Percentiles rank a stretch among this genome's conserved stretches.
These are phyloP conservation scores for Trametes maxima DNA, from an alignment of 768 basidiomycete species.

Conservation along the genomic window DNA sequence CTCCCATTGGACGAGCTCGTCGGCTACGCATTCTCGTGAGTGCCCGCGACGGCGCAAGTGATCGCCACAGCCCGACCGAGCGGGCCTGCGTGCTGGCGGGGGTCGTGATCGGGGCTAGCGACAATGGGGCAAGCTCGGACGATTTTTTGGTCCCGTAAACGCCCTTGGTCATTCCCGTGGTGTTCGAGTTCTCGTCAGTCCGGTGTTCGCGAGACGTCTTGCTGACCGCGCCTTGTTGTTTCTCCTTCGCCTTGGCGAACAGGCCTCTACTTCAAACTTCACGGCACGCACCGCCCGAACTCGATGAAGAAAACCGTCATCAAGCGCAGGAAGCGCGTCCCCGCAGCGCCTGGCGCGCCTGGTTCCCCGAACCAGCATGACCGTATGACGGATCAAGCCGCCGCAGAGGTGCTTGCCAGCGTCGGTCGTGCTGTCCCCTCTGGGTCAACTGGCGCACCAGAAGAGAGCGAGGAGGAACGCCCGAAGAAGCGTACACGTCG, in stretches of 20 bases:
- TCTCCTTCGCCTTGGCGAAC: constrained; percentile 9
- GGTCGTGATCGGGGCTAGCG: neutral
- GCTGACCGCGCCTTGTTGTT: constrained; percentile 8
- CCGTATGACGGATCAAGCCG: constrained; percentile 80
- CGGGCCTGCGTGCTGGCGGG: neutral
- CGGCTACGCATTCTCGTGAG: constrained; percentile 13
- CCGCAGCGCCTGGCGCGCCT: constrained; percentile 62
- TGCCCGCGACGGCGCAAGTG: constrained; percentile 10
- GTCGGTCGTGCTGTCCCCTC: constrained; percentile 60
- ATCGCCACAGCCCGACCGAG: constrained; percentile 14
- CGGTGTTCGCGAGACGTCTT: neutral
- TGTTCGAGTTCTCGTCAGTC: constrained; percentile 1
- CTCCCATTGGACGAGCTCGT: constrained; percentile 11
- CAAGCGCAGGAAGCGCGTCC: constrained; percentile 96
- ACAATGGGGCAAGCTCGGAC: neutral
- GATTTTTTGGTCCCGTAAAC: neutral
- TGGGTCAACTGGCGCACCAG: constrained; percentile 44
- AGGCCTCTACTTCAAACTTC: constrained; percentile 99
- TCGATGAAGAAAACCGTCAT: constrained; percentile 99
- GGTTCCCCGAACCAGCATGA: constrained; percentile 40
- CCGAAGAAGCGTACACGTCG: constrained; percentile 59
- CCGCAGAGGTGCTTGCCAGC: constrained; percentile 85
- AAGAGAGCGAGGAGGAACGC: constrained; percentile 46
- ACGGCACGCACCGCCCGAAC: constrained; percentile 94
- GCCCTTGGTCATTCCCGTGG: constrained; percentile 6